These are phyloP conservation scores for Paxillus ammoniavirescens DNA, from an alignment of 768 basidiomycete genomes.

Conservation along the genomic window DNA sequence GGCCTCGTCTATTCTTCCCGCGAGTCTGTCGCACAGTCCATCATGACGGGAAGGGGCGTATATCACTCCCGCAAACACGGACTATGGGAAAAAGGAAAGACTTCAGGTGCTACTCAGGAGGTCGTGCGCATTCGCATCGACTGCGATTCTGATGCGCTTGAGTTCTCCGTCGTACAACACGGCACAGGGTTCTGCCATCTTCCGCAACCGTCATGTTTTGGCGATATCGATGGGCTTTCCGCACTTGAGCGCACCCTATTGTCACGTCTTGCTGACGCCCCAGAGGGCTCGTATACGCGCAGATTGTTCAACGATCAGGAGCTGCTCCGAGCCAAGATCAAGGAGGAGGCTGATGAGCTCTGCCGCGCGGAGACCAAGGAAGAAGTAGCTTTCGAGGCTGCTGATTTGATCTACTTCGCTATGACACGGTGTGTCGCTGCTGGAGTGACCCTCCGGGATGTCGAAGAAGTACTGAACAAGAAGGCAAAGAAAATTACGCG, in stretches of 20 bases:
- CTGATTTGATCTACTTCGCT: constrained; percentile 92
- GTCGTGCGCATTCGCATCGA: constrained; percentile 81
- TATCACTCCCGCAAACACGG: constrained; percentile 97
- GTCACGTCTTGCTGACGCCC: constrained; percentile 70
- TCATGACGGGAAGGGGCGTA: constrained; percentile 85
- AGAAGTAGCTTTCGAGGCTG: constrained; percentile 92
- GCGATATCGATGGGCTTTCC: constrained; percentile 71
- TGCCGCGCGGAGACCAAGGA: constrained; percentile 75
- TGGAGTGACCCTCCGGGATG: constrained; percentile 80
- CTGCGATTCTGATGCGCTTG: constrained; percentile 90
- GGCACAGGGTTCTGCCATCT: constrained; percentile 95
- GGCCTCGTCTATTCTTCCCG: constrained; percentile 95
- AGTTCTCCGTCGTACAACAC: constrained; percentile 87
- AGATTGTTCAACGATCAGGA: constrained; percentile 79
- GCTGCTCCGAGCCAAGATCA: constrained; percentile 90
- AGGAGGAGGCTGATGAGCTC: constrained; percentile 98
- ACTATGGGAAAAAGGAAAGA: constrained; percentile 96
- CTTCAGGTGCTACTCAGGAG: constrained; percentile 90
- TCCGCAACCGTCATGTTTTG: constrained; percentile 85
- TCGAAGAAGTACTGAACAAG: constrained; percentile 78
- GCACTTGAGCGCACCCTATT: constrained; percentile 79
- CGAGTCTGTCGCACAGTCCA: constrained; percentile 83
- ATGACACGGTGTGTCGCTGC: constrained; percentile 79
- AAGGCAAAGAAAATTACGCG: constrained; percentile 88
- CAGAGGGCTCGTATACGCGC: constrained; percentile 89